These are phyloP conservation scores for Stachybotrys echinatus DNA, from an alignment of 2,329 filamentous ascomycete genomes.

Conservation along the genomic window DNA sequence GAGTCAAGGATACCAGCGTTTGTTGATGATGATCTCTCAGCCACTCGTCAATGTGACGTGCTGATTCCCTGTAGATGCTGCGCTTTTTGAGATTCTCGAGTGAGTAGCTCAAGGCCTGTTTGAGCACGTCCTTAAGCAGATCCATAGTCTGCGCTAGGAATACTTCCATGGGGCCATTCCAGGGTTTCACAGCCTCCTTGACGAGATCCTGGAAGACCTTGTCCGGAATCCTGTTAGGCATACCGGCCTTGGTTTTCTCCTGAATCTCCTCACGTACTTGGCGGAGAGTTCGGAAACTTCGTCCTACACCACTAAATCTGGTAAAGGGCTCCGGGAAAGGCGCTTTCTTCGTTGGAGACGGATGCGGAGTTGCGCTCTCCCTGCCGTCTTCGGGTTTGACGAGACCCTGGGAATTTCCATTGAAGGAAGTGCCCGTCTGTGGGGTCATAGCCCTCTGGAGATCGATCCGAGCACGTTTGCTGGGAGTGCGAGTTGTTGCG, in stretches of 20 bases:
- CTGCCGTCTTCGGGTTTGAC: conserved; percentile 35
- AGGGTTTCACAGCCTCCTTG: conserved; percentile 50
- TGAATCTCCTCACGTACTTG: conserved; percentile 51
- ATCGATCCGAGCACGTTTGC: conserved; percentile 22
- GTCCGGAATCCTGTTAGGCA: conserved; percentile 53
- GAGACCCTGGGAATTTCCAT: conserved; percentile 9
- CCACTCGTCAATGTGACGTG: conserved; percentile 36
- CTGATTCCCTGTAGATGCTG: conserved; percentile 43
- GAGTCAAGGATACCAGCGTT: conserved; percentile 30
- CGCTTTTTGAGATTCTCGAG: conserved; percentile 41
- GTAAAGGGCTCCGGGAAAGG: conserved; percentile 31
- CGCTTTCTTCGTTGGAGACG: conserved; percentile 2
- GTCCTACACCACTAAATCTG: conserved; percentile 30
- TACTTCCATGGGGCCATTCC: conserved; percentile 46
- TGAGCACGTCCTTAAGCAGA: conserved; percentile 41
- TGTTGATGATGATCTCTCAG: conserved; percentile 31
- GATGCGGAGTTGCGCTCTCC: conserved; percentile 8
- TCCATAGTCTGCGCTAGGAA: conserved; percentile 43
- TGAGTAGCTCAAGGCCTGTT: conserved; percentile 39
- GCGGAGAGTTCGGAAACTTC: conserved; percentile 38
- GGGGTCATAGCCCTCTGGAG: background rate
- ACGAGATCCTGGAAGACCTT: conserved; percentile 57
- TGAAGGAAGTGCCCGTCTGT: background rate
- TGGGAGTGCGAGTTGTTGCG: conserved; percentile 24
- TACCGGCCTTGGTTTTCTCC: conserved; percentile 48